A percentile compares a stretch with the other conserved stretches of the same genome.
phyloP scores from a whole-genome alignment of 1,284 basidiomycete genomes.

The Cryptococcus floricola region DNA sequence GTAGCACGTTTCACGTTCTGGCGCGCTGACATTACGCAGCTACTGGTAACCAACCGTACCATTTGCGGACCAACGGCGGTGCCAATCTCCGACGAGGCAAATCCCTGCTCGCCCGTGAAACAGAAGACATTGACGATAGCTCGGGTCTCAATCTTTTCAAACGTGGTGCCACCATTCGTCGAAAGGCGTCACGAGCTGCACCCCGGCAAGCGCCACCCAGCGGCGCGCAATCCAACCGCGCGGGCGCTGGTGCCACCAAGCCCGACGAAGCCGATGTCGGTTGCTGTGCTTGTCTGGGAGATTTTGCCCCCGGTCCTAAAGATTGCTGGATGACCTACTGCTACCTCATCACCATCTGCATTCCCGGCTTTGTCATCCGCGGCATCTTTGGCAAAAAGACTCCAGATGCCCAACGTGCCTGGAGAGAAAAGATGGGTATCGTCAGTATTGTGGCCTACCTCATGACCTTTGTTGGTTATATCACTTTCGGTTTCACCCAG shows the following conservation, averaged over 20 bases:
- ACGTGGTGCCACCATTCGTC: conserved; percentile 51
- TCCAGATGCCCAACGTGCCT: conserved; percentile 91
- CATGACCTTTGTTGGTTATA: conserved; percentile 93
- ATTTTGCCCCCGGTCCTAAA: conserved; percentile 78
- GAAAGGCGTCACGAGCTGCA: conserved; percentile 59
- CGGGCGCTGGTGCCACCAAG: conserved; percentile 16
- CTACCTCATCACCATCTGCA: conserved; percentile 75
- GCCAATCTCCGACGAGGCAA: conserved; percentile 71
- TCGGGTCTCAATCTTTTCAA: conserved; percentile 76
- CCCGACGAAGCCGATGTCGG: conserved; percentile 52
- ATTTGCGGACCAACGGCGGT: conserved; percentile 25
- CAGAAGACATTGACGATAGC: conserved; percentile 79
- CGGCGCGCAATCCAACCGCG: conserved; percentile 39
- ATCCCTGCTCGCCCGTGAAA: conserved; percentile 78
- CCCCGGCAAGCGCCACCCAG: conserved; percentile 33
- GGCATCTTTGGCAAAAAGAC: conserved; percentile 67
- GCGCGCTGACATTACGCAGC: conserved; percentile 50
- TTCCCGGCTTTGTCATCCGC: conserved; percentile 69
- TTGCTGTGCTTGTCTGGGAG: conserved; percentile 55
- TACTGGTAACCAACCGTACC: conserved; percentile 75
- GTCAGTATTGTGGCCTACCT: conserved; percentile 71
- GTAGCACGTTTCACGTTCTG: background rate
- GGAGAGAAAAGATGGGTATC: conserved; percentile 95
- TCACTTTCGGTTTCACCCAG: conserved; percentile 99
- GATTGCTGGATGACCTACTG: conserved; percentile 97